Evolutionary conservation across 805 yeast genomes (phyloP).

Genomic region (Suhomyces xylopsoci): DNA sequence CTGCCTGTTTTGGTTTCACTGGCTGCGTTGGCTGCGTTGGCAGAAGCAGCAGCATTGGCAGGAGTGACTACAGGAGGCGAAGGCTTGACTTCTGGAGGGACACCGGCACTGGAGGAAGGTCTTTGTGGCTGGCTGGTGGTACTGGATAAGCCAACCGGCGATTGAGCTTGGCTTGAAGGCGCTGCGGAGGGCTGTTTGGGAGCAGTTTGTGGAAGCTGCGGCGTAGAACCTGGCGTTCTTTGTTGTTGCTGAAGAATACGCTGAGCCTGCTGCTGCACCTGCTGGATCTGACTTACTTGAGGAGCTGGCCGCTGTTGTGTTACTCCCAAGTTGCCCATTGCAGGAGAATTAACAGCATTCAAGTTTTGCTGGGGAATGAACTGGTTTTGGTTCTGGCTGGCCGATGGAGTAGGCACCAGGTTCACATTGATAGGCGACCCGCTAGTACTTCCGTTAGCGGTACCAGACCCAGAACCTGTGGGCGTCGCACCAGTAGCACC

Average conservation of each 20-base stretch:
- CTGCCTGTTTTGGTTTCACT: slow-evolving; percentile 10
- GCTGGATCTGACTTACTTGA: slow-evolving; percentile 10
- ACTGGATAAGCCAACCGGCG: slow-evolving; percentile 4
- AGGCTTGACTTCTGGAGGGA: slow-evolving; percentile 9
- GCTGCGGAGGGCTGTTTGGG: slow-evolving; percentile 3
- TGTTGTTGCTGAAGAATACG: slow-evolving; percentile 11
- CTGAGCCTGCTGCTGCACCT: slow-evolving; percentile 13
- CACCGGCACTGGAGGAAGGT: slow-evolving; percentile 2
- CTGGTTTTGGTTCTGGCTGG: background rate
- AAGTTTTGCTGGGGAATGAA: slow-evolving; percentile 1
- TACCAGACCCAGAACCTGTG: background rate
- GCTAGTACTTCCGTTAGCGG: background rate
- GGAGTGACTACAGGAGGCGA: slow-evolving; percentile 17
- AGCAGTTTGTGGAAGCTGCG: background rate
- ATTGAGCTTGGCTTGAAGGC: slow-evolving; percentile 4
- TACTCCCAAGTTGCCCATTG: background rate
- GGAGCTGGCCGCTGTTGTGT: slow-evolving; percentile 7
- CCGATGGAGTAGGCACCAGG: background rate
- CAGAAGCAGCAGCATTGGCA: slow-evolving; percentile 36
- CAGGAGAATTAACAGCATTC: background rate
- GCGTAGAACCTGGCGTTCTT: background rate
- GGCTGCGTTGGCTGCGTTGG: slow-evolving; percentile 44
- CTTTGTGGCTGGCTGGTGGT: slow-evolving; percentile 2
- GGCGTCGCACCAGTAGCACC: background rate
- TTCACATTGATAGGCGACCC: background rate